Percentiles rank a stretch among this genome's conserved stretches.
Evolutionary conservation across 2,329 filamentous ascomycete species (phyloP).

Genomic region (Colletotrichum lindemuthianum): DNA sequence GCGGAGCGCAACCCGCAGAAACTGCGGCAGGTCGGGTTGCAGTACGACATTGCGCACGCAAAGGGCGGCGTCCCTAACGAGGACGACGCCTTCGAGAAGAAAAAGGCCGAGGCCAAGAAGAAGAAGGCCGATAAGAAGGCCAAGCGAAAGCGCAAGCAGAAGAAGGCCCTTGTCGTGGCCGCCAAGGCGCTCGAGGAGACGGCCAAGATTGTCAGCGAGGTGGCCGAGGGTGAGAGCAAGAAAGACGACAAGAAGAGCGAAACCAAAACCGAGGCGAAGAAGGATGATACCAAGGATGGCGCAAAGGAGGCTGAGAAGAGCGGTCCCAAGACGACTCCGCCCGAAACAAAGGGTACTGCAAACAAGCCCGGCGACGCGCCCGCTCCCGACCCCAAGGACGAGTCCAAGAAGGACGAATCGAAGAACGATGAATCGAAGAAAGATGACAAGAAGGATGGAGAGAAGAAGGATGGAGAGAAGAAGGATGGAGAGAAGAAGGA

Average conservation of each 20-base stretch:
- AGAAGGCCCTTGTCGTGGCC: constrained; percentile 23
- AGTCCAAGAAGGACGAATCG: constrained; percentile 17
- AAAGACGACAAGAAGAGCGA: constrained; percentile 24
- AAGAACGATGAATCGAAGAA: constrained; percentile 12
- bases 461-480: neutral
- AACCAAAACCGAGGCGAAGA: constrained; percentile 33
- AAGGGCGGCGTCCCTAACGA: constrained; percentile 65
- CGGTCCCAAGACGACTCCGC: neutral
- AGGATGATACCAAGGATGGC: constrained; percentile 36
- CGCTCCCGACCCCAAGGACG: constrained; percentile 15
- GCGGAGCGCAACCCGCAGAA: constrained; percentile 67
- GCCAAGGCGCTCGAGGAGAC: constrained; percentile 36
- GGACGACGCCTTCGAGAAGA: constrained; percentile 49
- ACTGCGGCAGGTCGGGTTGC: constrained; percentile 66
- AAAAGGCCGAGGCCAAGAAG: constrained; percentile 41
- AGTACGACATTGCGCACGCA: constrained; percentile 69
- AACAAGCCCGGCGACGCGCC: constrained; percentile 17
- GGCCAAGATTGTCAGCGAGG: constrained; percentile 35
- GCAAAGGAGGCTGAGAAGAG: constrained; percentile 38
- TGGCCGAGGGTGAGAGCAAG: constrained; percentile 28
- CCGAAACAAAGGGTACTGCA: neutral
- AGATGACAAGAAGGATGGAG: neutral
- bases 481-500: too few relatives aligned
- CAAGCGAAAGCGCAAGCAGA: constrained; percentile 39
- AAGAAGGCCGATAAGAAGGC: constrained; percentile 42